These are phyloP conservation scores for Penicillium sp. DNA, from an alignment of 2,329 filamentous ascomycete species.

Conservation along the genomic window DNA sequence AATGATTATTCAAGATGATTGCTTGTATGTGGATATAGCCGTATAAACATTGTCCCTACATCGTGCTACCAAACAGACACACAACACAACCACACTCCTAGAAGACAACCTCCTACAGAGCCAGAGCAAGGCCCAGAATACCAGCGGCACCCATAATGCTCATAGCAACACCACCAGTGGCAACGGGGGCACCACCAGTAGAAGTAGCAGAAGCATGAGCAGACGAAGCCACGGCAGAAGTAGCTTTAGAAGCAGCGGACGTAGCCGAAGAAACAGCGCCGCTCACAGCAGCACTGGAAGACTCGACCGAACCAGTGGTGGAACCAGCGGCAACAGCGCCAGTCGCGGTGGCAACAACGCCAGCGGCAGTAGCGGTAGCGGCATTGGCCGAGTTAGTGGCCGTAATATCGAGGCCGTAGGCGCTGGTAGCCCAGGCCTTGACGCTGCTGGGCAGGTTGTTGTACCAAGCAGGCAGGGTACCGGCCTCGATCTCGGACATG, in stretches of 20 bases:
- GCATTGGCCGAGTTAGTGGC: background rate
- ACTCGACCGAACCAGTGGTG: background rate
- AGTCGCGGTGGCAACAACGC: slow-evolving; percentile 4
- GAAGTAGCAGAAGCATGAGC: slow-evolving; percentile 24
- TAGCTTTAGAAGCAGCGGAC: background rate
- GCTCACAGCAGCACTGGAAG: slow-evolving; percentile 5
- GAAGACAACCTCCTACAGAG: slow-evolving; percentile 28
- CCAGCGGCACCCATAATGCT: slow-evolving; percentile 34
- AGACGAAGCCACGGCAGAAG: slow-evolving; percentile 10
- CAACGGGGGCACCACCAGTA: slow-evolving; percentile 31
- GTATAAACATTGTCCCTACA: background rate
- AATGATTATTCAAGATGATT: background rate
- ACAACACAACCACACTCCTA: background rate
- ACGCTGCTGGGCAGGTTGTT: slow-evolving; percentile 33
- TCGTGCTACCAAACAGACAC: background rate
- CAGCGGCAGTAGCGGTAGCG: slow-evolving; percentile 9
- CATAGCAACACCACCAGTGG: slow-evolving; percentile 32
- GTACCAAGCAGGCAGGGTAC: slow-evolving; percentile 37
- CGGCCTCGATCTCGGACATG: slow-evolving; percentile 28
- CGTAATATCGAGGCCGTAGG: background rate
- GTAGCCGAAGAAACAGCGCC: slow-evolving; percentile 2
- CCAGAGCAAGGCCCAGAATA: slow-evolving; percentile 34
- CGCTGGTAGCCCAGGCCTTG: slow-evolving; percentile 33
- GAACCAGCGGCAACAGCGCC: slow-evolving; percentile 8
- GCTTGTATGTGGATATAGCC: slow-evolving; percentile 4